Base-by-base conservation (phyloP, 495 filamentous ascomycete species). In the Daldinia grandis region DNA sequence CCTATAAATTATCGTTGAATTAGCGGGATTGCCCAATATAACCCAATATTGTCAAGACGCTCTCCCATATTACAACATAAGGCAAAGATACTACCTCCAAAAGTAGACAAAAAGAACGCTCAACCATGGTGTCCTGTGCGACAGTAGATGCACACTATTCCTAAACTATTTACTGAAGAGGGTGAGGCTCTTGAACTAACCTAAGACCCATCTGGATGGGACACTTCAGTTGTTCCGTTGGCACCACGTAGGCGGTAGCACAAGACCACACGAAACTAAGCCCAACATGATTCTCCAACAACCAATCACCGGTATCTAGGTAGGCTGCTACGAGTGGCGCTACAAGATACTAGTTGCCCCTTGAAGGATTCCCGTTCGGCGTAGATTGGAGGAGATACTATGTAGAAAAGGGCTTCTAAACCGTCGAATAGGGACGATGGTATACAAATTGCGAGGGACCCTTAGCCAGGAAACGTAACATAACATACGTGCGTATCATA, bases 181-280 rank as follows among this genome's bases (percentile, higher is more conserved):
- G 49, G 65, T 73, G 70, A 73, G 70, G 70, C 70, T 73, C 70
- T 73, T 68, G 27, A 53, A 40, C 57, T 57, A 50, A 47, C 64
- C 25, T 47, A n/a, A 53, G 65, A 62, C 65, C 70, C 65, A 69
- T 65, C 57, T 58, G 62, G 21, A 73, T 69, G 70, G 70, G 51
- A 69, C 70, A 58, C 24, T 62, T 54, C 55, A 55, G 61, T 66
- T 50, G 62, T 53, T 56, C 65, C 57, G 65, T 69, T 73, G 70
- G 70, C 70, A 73, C 70, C 70, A 73, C 65, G 70, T 69, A 73
- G 65, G 47, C 19, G 62, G 70, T 73, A 57, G 19, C 35, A 66
- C 61, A 50, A 12, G 37, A 58, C n/a, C 55, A 53, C 56, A 68
- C 56, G 27, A 50, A 62, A 17, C 70, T 66, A 66, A 66, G 62